Evolutionary conservation across 352 stramenopile genomes (phyloP), one percentile per base, ranked within the genome.

Genomic region (Globisporangium viniferum): DNA sequence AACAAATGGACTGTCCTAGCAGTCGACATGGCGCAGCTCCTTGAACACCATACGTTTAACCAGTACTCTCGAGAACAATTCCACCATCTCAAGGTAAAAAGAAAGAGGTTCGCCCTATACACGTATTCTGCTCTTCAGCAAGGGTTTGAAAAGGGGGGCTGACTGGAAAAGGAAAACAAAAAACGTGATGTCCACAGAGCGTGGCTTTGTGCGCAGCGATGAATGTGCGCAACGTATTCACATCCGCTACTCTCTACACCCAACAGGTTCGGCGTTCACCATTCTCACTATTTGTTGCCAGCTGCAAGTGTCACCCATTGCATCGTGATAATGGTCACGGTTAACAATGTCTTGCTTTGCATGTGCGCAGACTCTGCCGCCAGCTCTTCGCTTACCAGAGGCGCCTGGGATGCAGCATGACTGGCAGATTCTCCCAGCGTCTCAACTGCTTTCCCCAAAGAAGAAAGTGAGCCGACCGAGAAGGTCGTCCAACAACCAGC

Each of bases 11-110:
- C 76, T 14, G 78, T 85, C 3, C 39, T 94, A n/a, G 79, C 76
- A 5, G 49, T 93, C 27, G 87, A 94, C 49, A 86, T 92, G 78
- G 67, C 58, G 10, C 66, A 74, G 29, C 67, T 94, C n/a, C 59
- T 94, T 7, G 75, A 89, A 51, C 68, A 82, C 3, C 84, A 93
- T 68, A 84, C 78, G 2, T 91, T 88, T 67, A 90, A 90, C 49
- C 82, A 86, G 55, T 88, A 92, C 67, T 78, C 72, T 24, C 72
- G 85, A 54, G 82, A 93, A 46, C 69, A 64, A 5, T 92, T 84
- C 59, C 79, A 72, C 15, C 77, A 88, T 44, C 73, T 93, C n/a
- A 92, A 91, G 75, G 77, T 86, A 27, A 60, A 29, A 27, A 9
- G 24, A 24, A 24, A 56, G 51, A 44, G 36, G 3, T 7, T 46